Evolutionary conservation across 352 stramenopile species (phyloP), one percentile per base, ranked within the genome.

Genomic region (Pelagophyceae sp.): DNA sequence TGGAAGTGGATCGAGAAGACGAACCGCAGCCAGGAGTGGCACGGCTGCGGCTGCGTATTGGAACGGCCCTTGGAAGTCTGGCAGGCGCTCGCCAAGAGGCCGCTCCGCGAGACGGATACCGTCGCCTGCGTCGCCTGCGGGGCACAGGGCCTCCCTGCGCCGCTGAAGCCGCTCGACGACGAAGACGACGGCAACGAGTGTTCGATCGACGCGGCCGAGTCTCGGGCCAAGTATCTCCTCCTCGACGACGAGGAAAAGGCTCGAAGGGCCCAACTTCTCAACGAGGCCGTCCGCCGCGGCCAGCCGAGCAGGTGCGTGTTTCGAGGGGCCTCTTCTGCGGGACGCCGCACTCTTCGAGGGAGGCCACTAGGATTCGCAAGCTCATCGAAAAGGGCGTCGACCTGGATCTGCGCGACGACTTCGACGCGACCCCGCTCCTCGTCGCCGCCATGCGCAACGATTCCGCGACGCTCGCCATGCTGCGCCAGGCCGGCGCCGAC

Each of bases 1-100:
- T 72, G 63, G 63, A n/a, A 19, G 6, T 50, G 63, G 63, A 15
- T 72, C 63, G 63, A 38, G 6, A 15, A 45, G 19, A 25, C 63
- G 31, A 11, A 72, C 31, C 63, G 63, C 35, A 2, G 29, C 20
- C 0, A 0, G 2, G 33, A 58, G 5, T 74, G 33, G 35, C 17
- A 2, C 35, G 67, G 67, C 67, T 74, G 67, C 67, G 67, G 35
- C 67, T 74, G 67, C n/a, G n/a, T n/a, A n/a, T n/a, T n/a, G n/a
- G n/a, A n/a, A n/a, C n/a, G n/a, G n/a, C n/a, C n/a, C n/a, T n/a
- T n/a, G n/a, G n/a, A n/a, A n/a, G n/a, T n/a, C n/a, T n/a, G n/a
- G n/a, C n/a, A n/a, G n/a, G n/a, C n/a, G n/a, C n/a, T n/a, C n/a
- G n/a, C n/a, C n/a, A n/a, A n/a, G n/a, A n/a, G 5, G 58, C 58